Evolutionary conservation across 306 rosid species (phyloP), one percentile per base, ranked within the genome.

Genomic region (Datisca glomerata): DNA sequence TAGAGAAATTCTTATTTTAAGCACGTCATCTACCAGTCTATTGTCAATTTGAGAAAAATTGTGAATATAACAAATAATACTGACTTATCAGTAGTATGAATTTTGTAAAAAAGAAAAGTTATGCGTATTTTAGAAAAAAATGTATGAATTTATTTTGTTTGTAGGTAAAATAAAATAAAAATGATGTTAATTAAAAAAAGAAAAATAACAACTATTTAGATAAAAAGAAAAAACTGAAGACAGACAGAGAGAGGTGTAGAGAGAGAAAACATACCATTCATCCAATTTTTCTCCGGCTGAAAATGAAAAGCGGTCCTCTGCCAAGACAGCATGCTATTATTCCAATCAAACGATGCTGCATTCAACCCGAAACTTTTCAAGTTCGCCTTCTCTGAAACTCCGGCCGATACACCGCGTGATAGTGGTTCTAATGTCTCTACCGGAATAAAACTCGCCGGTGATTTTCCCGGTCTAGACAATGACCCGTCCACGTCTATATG

Each of bases 261-360:
- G 11, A 16, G 8, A 24, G 32, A 7, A 24, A 7, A 21, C 16
- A 7, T 68, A 82, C 96, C 96, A 40, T 86, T 86, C 96, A 81
- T 82, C 96, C 96, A 81, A 63, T 86, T 86, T 61, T 66, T 70
- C 53, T 81, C 74, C 0, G 96, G 96, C 55, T 86, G 96, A 52
- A 86, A 86, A 64, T 86, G 96, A 53, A 35, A 86, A 21, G 94
- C 73, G 0, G 85, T 86, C 61, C 96, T 76, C 68, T 86, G 96
- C 96, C 96, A 86, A 0, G 93, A 79, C 23, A 86, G 28, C 81
- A 86, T 71, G 27, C 53, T 73, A 18, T 81, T 64, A 57, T 68
- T 76, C 96, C 96, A 86, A 0, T 86, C 81, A 62, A 49, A 81
- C 2, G 27, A 61, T 51, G 27, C 41, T 2, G 18, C 21, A 24